phyloP scores from a whole-genome alignment of 2,329 filamentous ascomycete genomes.

The Fusarium sp. region DNA sequence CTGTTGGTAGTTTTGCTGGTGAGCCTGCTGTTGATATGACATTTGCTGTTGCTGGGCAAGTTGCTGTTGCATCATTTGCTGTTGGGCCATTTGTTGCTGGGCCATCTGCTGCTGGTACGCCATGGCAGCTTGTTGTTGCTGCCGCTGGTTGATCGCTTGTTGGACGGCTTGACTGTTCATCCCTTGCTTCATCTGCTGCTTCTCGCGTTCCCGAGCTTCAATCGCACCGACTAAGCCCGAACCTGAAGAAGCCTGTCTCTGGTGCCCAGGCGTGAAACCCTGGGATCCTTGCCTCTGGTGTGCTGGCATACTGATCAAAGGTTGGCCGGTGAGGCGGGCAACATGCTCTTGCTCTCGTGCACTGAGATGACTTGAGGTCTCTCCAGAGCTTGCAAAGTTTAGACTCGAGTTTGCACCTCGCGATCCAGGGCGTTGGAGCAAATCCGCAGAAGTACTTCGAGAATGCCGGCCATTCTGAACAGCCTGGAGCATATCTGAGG shows the following conservation, averaged over 20 bases:
- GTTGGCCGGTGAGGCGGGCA: conserved; percentile 82
- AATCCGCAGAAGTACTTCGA: conserved; percentile 58
- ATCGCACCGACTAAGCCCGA: conserved; percentile 82
- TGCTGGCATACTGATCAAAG: conserved; percentile 75
- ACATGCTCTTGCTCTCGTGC: conserved; percentile 90
- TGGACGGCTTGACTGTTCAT: conserved; percentile 58
- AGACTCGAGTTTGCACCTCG: conserved; percentile 67
- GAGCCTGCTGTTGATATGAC: conserved; percentile 62
- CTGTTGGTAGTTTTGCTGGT: conserved; percentile 46
- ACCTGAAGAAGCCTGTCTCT: conserved; percentile 63
- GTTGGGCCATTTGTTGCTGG: conserved; percentile 47
- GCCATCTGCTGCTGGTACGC: conserved; percentile 65
- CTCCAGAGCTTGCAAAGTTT: conserved; percentile 58
- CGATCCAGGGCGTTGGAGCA: conserved; percentile 67
- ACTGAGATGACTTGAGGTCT: conserved; percentile 71
- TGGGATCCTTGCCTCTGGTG: conserved; percentile 63
- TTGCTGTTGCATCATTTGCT: conserved; percentile 44
- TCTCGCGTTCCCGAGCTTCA: conserved; percentile 82
- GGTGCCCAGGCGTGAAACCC: conserved; percentile 69
- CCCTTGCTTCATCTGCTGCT: conserved; percentile 75
- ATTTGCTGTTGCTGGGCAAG: conserved; percentile 51
- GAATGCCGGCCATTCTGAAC: conserved; percentile 52
- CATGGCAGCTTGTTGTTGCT: conserved; percentile 36
- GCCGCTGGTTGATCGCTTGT: conserved; percentile 39
- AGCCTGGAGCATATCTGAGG: conserved; percentile 53